Conservation (phyloP, 2,329 filamentous ascomycete genomes). For the Botrytis squamosa region DNA sequence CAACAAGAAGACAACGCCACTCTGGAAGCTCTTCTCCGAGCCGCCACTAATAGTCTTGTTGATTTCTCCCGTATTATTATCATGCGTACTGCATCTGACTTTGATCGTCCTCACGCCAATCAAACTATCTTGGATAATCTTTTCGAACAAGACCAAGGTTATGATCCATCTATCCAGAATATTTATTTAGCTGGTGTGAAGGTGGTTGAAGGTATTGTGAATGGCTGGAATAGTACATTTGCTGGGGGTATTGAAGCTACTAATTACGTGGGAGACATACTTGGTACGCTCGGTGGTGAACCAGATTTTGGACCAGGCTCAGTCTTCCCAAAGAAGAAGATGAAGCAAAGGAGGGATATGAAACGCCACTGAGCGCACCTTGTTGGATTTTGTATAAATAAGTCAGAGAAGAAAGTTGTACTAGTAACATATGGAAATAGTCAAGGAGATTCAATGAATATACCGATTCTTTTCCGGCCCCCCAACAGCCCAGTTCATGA, state of each 20-base stretch:
- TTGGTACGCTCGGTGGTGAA: conserved; percentile 62
- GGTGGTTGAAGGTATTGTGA: conserved; percentile 60
- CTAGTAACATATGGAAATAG: background rate
- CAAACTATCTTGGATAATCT: conserved; percentile 58
- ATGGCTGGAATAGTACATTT: conserved; percentile 59
- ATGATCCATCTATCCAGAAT: conserved; percentile 60
- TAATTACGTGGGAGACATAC: conserved; percentile 70
- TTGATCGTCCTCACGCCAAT: conserved; percentile 63
- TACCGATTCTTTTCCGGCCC: rapidly evolving
- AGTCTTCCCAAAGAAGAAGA: conserved; percentile 7
- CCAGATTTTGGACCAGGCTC: conserved; percentile 19
- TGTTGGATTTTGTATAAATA: background rate
- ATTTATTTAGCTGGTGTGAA: conserved; percentile 62
- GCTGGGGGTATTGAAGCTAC: conserved; percentile 52
- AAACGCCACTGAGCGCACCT: background rate
- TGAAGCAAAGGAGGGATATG: conserved; percentile 3
- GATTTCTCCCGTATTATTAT: conserved; percentile 66
- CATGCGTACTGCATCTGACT: conserved; percentile 66
- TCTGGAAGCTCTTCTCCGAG: conserved; percentile 61
- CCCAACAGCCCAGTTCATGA: background rate
- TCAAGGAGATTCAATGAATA: background rate
- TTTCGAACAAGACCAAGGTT: conserved; percentile 44
- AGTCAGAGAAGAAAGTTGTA: no score
- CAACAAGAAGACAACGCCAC: conserved; percentile 71
- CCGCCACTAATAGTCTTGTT: conserved; percentile 53